phyloP scores from a whole-genome alignment of 176 grass and related monocot species.

The Rhynchospora pubera region DNA sequence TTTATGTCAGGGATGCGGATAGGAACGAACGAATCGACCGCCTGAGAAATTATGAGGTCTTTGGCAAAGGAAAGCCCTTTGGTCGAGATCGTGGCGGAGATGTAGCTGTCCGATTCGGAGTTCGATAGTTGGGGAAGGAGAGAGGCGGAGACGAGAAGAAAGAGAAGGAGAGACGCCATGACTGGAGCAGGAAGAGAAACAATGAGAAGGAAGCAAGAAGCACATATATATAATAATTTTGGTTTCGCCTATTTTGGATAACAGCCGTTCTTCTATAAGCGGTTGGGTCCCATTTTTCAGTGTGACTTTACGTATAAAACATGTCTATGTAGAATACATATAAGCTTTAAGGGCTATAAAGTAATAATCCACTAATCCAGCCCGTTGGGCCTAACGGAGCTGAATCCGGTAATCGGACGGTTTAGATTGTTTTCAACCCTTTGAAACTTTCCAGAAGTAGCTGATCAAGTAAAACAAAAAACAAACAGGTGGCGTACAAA shows the following conservation, averaged over 20 bases:
- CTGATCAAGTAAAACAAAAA: not conserved
- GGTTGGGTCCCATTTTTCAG: not conserved
- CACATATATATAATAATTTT: not conserved
- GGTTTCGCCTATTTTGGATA: not conserved
- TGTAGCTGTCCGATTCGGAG: conserved; percentile 29
- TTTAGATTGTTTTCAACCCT: not conserved
- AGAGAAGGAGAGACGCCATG: conserved; percentile 19
- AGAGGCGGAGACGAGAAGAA: conserved; percentile 22
- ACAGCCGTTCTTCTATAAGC: not conserved
- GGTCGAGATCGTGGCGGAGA: conserved; percentile 66
- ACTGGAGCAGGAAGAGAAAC: not conserved
- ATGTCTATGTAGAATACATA: not conserved
- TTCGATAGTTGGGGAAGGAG: conserved; percentile 1
- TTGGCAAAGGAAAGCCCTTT: conserved; percentile 79
- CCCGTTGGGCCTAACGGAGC: not conserved
- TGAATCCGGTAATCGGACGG: not conserved
- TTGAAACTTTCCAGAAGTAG: conserved; percentile 22
- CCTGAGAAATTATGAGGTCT: conserved; percentile 57
- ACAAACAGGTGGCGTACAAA: not conserved
- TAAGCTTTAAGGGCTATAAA: not conserved
- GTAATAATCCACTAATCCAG: not conserved
- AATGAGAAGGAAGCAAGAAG: conserved; percentile 2
- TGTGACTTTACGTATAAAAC: not conserved
- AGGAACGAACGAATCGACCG: conserved; percentile 38
- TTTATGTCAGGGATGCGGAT: conserved; percentile 64